Percentiles rank a stretch among this genome's conserved stretches.
phyloP scores from a whole-genome alignment of 2,329 filamentous ascomycete genomes.

The Cladosporium cucumerinum region DNA sequence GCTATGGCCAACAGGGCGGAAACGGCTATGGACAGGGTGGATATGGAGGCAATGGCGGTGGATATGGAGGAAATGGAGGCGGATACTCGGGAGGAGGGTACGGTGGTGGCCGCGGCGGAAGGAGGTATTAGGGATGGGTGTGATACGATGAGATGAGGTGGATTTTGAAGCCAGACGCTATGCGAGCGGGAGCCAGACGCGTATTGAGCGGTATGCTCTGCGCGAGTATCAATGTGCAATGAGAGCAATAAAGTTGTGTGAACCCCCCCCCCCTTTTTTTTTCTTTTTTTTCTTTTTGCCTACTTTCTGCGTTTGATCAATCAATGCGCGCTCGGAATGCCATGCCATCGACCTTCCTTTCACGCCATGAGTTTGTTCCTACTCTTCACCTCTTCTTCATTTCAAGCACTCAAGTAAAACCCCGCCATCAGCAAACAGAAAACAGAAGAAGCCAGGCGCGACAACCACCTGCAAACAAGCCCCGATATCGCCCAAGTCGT shows the following conservation, averaged over 20 bases:
- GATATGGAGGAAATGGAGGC: neutral
- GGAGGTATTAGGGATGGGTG: neutral
- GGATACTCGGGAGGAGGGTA: neutral
- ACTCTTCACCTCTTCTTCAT: neutral
- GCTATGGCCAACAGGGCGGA: conserved; percentile 18
- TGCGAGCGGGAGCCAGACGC: neutral
- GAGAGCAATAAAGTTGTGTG: too few species aligned
- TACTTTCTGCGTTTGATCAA: too few species aligned
- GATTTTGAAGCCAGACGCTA: neutral
- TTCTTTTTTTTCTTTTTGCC: too few species aligned
- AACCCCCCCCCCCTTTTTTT: too few species aligned
- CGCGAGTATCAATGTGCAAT: neutral
- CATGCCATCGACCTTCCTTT: too few species aligned
- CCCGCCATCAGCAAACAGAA: neutral
- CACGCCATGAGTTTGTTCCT: neutral
- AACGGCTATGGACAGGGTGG: conserved; percentile 1
- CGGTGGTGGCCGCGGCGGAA: neutral
- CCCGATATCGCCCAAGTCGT: neutral
- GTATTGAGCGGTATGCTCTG: neutral
- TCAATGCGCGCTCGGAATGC: too few species aligned
- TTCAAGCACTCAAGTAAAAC: neutral
- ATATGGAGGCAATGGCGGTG: neutral
- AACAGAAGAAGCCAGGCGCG: neutral
- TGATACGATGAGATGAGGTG: neutral
- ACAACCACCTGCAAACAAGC: neutral